phyloP scores from a whole-genome alignment of 768 basidiomycete genomes.

The Cantharellus cinnabarinus region DNA sequence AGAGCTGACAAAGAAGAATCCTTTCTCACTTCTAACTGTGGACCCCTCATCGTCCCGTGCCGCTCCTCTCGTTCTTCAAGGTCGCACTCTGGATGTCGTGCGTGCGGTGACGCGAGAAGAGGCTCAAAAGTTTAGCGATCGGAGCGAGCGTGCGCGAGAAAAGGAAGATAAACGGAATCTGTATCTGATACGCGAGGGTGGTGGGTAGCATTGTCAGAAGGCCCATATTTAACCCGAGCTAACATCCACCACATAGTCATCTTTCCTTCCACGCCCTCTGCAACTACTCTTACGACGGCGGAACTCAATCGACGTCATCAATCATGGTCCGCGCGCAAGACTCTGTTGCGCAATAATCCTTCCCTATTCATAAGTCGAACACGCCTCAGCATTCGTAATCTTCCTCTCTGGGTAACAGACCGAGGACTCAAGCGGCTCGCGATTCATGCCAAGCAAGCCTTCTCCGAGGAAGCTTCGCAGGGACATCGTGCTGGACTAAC shows the following conservation, averaged over 20 bases:
- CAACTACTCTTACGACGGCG: conserved; percentile 40
- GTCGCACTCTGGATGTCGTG: conserved; percentile 77
- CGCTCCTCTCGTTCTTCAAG: conserved; percentile 69
- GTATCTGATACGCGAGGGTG: conserved; percentile 91
- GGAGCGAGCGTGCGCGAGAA: conserved; percentile 61
- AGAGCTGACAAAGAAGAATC: conserved; percentile 39
- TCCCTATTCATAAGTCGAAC: conserved; percentile 88
- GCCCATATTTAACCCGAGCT: neutral
- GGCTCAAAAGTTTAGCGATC: conserved; percentile 74
- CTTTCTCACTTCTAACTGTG: conserved; percentile 80
- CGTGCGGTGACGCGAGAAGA: conserved; percentile 80
- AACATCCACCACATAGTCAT: conserved; percentile 37
- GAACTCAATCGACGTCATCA: conserved; percentile 73
- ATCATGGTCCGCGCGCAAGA: conserved; percentile 69
- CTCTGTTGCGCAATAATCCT: conserved; percentile 76
- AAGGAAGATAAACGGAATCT: conserved; percentile 91
- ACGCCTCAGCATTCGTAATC: conserved; percentile 80
- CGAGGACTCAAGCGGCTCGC: conserved; percentile 76
- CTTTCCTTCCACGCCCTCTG: conserved; percentile 67
- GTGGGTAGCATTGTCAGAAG: conserved; percentile 24
- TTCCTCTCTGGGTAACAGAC: conserved; percentile 80
- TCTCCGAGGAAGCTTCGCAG: conserved; percentile 55
- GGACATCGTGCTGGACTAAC: conserved; percentile 39
- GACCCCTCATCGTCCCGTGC: conserved; percentile 81
- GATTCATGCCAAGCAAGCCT: conserved; percentile 55